Conservation (phyloP, 2,329 filamentous ascomycete species). For the Didymellaceae sp. region DNA sequence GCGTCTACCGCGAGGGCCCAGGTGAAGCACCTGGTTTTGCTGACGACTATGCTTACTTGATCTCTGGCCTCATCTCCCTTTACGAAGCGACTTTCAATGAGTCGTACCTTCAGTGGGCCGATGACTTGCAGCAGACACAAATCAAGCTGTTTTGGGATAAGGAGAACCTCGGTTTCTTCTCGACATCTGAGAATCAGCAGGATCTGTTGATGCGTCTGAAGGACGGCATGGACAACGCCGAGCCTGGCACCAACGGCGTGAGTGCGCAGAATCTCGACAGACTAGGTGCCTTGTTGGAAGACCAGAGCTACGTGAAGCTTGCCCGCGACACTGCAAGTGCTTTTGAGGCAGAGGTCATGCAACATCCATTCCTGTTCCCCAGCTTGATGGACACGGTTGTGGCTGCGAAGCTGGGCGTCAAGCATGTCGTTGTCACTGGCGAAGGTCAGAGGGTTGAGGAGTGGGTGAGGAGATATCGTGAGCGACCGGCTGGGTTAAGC, state of each 20-base stretch:
- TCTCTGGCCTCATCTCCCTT: constrained; percentile 80
- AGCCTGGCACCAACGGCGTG: constrained; percentile 88
- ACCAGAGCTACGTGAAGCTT: constrained; percentile 66
- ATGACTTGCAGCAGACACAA: constrained; percentile 79
- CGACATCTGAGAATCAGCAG: constrained; percentile 66
- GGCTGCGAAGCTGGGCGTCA: constrained; percentile 72
- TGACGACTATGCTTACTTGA: constrained; percentile 92
- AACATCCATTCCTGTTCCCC: constrained; percentile 91
- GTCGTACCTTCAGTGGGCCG: constrained; percentile 78
- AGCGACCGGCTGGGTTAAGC: constrained; percentile 45
- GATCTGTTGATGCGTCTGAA: constrained; percentile 86
- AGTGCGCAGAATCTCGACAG: constrained; percentile 88
- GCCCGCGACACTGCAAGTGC: constrained; percentile 79
- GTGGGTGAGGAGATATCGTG: constrained; percentile 50
- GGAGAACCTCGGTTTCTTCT: constrained; percentile 70
- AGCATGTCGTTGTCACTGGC: constrained; percentile 63
- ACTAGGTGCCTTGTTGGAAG: constrained; percentile 72
- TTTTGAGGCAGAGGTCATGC: constrained; percentile 89
- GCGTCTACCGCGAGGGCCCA: constrained; percentile 73
- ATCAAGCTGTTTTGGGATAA: constrained; percentile 79
- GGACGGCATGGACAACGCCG: constrained; percentile 91
- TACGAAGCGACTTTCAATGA: constrained; percentile 84
- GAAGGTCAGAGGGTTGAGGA: constrained; percentile 52
- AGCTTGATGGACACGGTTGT: constrained; percentile 80
- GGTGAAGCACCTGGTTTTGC: constrained; percentile 77